Evolutionary conservation across 2,329 filamentous ascomycete genomes (phyloP), one percentile per base, ranked within the genome.

Genomic region (Phoma sp.): DNA sequence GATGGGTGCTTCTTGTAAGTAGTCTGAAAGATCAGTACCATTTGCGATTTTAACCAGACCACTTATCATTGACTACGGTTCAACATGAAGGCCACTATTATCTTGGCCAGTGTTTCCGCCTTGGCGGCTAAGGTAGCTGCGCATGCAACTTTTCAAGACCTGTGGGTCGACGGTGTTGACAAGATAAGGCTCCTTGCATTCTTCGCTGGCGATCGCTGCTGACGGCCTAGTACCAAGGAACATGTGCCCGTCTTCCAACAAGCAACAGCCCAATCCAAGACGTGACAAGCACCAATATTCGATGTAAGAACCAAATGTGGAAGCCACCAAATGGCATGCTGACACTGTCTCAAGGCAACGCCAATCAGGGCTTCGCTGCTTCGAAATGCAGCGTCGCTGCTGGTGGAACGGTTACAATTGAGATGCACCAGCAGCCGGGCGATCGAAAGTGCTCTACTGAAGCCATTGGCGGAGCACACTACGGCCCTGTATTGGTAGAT

Each of bases 221-320:
- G 25, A 37, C 46, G 35, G 2, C 23, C 1, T 23, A 51, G 35
- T 27, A 58, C 55, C 45, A 64, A 55, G 58, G 60, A 24, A 55
- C 60, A 24, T 72, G 68, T 36, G 69, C 65, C 10, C 57, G 68
- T 22, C 56, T 71, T 2, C 68, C 68, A 7, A 62, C 49, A 7
- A 65, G 56, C 65, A 87, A 72, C 47, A 71, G 61, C 48, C 69
- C 71, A 1, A 60, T 74, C 10, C 64, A 75, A 18, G 79, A 85
- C 63, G 82, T 86, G 9, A 79, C 75, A 22, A 80, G 78, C 47
- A 77, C 80, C 61, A 77, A 80, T 50, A 71, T 86, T 13, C 82
- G 81, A 38, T 86, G 83, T 62, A 53, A 55, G 49, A 10, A n/a
- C 27, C 32, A 9, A 9, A 9, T 7, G 7, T 3, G 2, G 6